A percentile compares a stretch with the other conserved stretches of the same genome.
Evolutionary conservation across 208 protist genomes (phyloP).

Genomic region (Acanthamoeba royreba): DNA sequence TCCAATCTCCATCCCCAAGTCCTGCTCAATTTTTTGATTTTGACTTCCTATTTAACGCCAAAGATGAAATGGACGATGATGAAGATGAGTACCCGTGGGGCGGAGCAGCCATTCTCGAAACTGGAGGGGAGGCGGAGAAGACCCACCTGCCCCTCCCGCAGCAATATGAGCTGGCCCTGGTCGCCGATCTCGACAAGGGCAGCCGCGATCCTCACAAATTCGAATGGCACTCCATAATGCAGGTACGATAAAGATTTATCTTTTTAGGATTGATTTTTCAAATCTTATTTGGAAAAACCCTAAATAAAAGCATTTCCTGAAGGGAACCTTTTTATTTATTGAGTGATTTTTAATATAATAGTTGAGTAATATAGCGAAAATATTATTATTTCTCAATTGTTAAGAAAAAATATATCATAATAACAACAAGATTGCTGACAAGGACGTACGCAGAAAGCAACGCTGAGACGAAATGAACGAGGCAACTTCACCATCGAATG

Average conservation of each 20-base stretch:
- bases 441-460: slow-evolving; percentile 47
- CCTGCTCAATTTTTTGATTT: neutral
- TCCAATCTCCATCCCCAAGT: neutral
- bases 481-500: slow-evolving; percentile 48
- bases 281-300: too few species aligned
- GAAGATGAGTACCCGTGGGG: neutral
- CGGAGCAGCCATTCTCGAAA: neutral
- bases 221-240: slow-evolving; percentile 45
- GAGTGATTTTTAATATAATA: too few species aligned
- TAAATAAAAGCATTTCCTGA: neutral
- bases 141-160: neutral
- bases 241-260: neutral
- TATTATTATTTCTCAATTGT: too few species aligned
- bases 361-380: too few species aligned
- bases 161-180: slow-evolving; percentile 25
- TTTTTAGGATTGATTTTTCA: neutral
- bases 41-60: neutral
- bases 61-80: neutral
- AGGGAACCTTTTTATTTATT: too few species aligned
- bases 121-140: neutral
- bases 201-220: slow-evolving; percentile 13
- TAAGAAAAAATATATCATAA: too few species aligned
- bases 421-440: too few species aligned
- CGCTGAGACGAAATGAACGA: neutral
- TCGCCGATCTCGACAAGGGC: slow-evolving; percentile 36